Evolutionary conservation across 179 eudicot genomes (phyloP).

Genomic region (Sideroxylon spinosum): DNA sequence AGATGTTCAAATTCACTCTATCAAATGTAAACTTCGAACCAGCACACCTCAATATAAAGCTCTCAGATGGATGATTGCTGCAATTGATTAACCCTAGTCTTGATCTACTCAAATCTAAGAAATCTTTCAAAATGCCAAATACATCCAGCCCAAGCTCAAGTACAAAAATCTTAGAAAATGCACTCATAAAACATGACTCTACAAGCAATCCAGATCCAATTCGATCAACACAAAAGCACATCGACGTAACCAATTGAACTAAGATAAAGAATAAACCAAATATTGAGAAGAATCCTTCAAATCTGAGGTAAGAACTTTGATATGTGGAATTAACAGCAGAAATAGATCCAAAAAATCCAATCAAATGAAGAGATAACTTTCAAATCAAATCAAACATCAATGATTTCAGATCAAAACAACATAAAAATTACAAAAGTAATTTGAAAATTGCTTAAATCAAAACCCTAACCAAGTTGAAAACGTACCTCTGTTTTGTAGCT

Average conservation of each 20-base stretch:
- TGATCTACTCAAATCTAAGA: background rate
- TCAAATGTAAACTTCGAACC: background rate
- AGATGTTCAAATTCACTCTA: background rate
- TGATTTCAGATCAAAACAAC: too few relatives aligned
- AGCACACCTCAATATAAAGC: background rate
- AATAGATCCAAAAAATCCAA: too few relatives aligned
- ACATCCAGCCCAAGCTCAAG: background rate
- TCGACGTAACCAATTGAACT: slow-evolving; percentile 8
- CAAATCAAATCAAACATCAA: too few relatives aligned
- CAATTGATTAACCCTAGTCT: background rate
- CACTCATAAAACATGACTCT: background rate
- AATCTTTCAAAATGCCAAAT: background rate
- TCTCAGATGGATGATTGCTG: background rate
- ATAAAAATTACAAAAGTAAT: too few relatives aligned
- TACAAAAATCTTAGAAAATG: background rate
- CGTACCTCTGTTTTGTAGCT: too few relatives aligned
- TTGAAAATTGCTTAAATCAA: too few relatives aligned
- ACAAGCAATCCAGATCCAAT: slow-evolving; percentile 19
- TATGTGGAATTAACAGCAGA: background rate
- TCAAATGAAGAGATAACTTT: too few relatives aligned
- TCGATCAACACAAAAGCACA: slow-evolving; percentile 17
- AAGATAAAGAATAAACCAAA: background rate
- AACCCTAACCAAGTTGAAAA: too few relatives aligned
- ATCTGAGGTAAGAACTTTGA: background rate
- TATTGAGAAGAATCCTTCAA: background rate